Conservation (phyloP, 2,329 filamentous ascomycete genomes). For the Trichoderma oligosporum region DNA sequence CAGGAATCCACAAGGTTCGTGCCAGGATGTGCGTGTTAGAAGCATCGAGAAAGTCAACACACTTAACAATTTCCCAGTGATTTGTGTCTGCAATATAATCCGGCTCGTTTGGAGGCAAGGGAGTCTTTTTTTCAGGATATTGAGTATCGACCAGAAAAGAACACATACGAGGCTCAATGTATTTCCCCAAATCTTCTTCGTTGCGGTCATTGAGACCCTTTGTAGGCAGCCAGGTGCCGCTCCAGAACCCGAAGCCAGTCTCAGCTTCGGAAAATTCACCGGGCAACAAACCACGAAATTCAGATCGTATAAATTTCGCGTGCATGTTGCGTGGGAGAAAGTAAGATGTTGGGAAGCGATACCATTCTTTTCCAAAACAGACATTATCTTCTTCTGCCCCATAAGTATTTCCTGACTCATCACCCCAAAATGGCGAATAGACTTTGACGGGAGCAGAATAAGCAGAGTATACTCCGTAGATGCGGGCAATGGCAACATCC, state of each 20-base stretch:
- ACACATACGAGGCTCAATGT: slow-evolving; percentile 72
- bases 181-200: slow-evolving; percentile 80
- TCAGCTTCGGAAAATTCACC: slow-evolving; percentile 81
- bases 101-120: slow-evolving; percentile 66
- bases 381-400: slow-evolving; percentile 61
- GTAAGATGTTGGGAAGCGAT: slow-evolving; percentile 91
- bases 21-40: slow-evolving; percentile 68
- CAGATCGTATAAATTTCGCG: slow-evolving; percentile 85
- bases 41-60: slow-evolving; percentile 76
- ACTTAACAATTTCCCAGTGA: slow-evolving; percentile 76
- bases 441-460: slow-evolving; percentile 77
- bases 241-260: slow-evolving; percentile 66
- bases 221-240: slow-evolving; percentile 80
- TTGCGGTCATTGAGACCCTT: slow-evolving; percentile 90
- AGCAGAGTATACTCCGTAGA: slow-evolving; percentile 71
- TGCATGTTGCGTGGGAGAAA: slow-evolving; percentile 79
- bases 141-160: slow-evolving; percentile 84
- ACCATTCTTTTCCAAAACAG: slow-evolving; percentile 97
- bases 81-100: slow-evolving; percentile 69
- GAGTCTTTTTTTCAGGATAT: slow-evolving; percentile 55
- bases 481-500: slow-evolving; percentile 65
- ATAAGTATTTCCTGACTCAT: slow-evolving; percentile 43
- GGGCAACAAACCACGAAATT: slow-evolving; percentile 83
- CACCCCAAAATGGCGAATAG: slow-evolving; percentile 63
- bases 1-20: slow-evolving; percentile 77